phyloP scores from a whole-genome alignment of 2,329 filamentous ascomycete genomes.

The Trichoderma atroviride region DNA sequence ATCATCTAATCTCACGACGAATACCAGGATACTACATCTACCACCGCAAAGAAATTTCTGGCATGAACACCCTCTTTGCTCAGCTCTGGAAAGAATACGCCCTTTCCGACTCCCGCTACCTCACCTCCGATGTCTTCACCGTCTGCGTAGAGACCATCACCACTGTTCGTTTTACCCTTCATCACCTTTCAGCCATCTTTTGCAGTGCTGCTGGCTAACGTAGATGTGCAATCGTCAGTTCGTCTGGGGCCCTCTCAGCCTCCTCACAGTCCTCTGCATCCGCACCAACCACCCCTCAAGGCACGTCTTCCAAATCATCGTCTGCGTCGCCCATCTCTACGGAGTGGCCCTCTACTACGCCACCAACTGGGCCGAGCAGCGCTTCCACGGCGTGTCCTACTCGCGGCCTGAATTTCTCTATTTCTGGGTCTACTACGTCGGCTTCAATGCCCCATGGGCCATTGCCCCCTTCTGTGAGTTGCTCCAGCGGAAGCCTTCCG shows the following conservation, averaged over 20 bases:
- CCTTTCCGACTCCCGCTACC: slow-evolving; percentile 82
- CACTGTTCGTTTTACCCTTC: slow-evolving; percentile 56
- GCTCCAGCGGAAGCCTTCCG: background rate
- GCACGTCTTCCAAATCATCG: slow-evolving; percentile 54
- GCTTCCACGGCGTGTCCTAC: slow-evolving; percentile 50
- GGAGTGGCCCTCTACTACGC: slow-evolving; percentile 65
- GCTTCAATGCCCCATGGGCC: slow-evolving; percentile 64
- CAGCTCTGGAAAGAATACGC: slow-evolving; percentile 95
- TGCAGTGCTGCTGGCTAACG: background rate
- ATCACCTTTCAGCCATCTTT: background rate
- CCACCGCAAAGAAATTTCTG: slow-evolving; percentile 67
- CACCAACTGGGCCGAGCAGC: slow-evolving; percentile 56
- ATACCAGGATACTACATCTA: slow-evolving; percentile 70
- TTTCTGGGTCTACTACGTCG: slow-evolving; percentile 65
- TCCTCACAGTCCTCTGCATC: slow-evolving; percentile 52
- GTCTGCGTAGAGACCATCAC: slow-evolving; percentile 87
- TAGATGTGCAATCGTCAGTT: slow-evolving; percentile 39
- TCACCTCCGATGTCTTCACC: slow-evolving; percentile 80
- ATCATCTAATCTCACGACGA: background rate
- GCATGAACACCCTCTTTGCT: slow-evolving; percentile 72
- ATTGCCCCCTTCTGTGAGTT: slow-evolving; percentile 58
- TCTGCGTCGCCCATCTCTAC: slow-evolving; percentile 60
- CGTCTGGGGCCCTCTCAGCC: slow-evolving; percentile 62
- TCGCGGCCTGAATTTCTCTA: slow-evolving; percentile 63
- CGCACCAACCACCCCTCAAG: slow-evolving; percentile 47